Percentiles rank a stretch among this genome's conserved stretches.
These are phyloP conservation scores for Barnettozyma populi DNA, from an alignment of 805 yeast species.

Conservation along the genomic window DNA sequence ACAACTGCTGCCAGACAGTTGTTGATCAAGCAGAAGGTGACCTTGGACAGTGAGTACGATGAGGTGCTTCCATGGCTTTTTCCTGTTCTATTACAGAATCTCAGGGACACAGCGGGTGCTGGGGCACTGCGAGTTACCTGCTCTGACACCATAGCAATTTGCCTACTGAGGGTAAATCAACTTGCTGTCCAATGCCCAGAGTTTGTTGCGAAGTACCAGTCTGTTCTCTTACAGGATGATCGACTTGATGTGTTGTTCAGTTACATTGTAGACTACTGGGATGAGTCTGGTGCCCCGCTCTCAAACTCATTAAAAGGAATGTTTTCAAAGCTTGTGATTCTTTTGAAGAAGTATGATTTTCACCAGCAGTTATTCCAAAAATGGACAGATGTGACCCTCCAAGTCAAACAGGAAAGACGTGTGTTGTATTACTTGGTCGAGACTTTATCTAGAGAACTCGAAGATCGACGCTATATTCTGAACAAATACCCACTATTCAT, in stretches of 20 bases:
- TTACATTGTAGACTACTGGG: conserved; percentile 64
- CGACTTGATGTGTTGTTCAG: conserved; percentile 35
- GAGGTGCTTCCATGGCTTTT: conserved; percentile 18
- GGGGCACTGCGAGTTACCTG: conserved; percentile 36
- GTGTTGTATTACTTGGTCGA: conserved; percentile 61
- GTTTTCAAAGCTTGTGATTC: conserved; percentile 45
- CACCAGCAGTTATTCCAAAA: conserved; percentile 25
- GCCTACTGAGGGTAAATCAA: conserved; percentile 56
- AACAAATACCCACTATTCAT: conserved; percentile 41
- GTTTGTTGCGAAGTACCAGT: conserved; percentile 7
- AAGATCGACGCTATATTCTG: conserved; percentile 37
- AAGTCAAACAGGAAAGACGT: conserved; percentile 45
- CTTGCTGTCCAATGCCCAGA: conserved; percentile 14
- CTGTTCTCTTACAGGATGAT: conserved; percentile 13
- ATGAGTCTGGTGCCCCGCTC: conserved; percentile 63
- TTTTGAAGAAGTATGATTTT: conserved; percentile 28
- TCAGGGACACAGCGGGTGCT: conserved; percentile 30
- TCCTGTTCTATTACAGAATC: conserved; percentile 27
- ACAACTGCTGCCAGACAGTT: conserved; percentile 1
- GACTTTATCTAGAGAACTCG: conserved; percentile 41
- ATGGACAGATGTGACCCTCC: conserved; percentile 45
- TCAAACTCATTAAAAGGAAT: conserved; percentile 64
- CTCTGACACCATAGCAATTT: conserved; percentile 59
- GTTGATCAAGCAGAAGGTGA: conserved; percentile 16
- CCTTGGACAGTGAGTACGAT: conserved; percentile 7